Conservation (phyloP, 331 rosid species). For the Phaseolus coccineus region DNA sequence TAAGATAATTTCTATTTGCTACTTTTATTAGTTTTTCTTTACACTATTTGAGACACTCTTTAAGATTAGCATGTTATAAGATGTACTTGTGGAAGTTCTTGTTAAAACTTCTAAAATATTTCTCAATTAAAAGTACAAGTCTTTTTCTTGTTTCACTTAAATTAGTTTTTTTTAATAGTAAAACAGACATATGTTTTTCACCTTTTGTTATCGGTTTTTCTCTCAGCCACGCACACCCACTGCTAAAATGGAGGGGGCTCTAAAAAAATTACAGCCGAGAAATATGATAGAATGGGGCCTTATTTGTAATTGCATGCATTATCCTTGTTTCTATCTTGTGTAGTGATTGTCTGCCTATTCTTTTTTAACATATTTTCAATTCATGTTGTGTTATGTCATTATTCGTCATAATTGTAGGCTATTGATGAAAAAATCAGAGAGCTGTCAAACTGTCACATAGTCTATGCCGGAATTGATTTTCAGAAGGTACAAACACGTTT, state of each 20-base stretch:
- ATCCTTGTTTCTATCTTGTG: conserved; percentile 38
- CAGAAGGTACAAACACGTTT: conserved; percentile 68
- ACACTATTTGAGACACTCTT: background rate
- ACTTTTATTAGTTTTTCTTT: conserved; percentile 40
- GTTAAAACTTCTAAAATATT: background rate
- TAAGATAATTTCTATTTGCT: conserved; percentile 44
- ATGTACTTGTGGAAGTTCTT: background rate
- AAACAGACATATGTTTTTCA: conserved; percentile 4
- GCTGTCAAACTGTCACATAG: conserved; percentile 95
- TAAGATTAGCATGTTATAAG: background rate
- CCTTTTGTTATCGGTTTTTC: background rate
- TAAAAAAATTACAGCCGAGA: conserved; percentile 11
- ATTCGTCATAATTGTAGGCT: conserved; percentile 63
- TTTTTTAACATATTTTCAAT: background rate
- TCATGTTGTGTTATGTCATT: conserved; percentile 29
- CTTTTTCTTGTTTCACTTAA: conserved; percentile 1
- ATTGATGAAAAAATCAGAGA: conserved; percentile 96
- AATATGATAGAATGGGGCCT: background rate
- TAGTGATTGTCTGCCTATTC: conserved; percentile 11
- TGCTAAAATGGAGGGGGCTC: background rate
- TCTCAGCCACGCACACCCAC: background rate
- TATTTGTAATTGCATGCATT: conserved; percentile 10
- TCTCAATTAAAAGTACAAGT: background rate
- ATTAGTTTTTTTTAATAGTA: background rate
- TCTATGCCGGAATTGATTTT: conserved; percentile 81